Evolutionary conservation across 345 rosid species (phyloP).

Genomic region (Kernera saxatilis): DNA sequence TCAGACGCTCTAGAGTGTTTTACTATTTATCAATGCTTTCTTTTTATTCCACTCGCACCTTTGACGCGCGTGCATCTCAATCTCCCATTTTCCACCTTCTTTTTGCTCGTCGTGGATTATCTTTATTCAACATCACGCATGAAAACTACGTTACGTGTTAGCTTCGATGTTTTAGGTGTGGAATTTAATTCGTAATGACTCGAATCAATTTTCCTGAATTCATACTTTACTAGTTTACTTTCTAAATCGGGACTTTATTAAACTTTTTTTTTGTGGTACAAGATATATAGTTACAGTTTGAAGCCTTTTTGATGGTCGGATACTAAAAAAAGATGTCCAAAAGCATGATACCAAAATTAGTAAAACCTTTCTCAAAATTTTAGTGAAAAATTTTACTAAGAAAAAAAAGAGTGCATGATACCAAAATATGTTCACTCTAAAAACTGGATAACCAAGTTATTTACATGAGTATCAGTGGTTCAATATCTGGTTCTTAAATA

Average conservation of each 20-base stretch:
- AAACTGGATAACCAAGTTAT: no score
- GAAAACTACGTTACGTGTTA: conserved; percentile 23
- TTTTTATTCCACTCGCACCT: neutral
- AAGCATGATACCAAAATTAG: no score
- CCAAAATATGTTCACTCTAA: no score
- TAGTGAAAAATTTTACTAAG: no score
- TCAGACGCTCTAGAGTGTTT: conserved; percentile 37
- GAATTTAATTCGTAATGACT: conserved; percentile 4
- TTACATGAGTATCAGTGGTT: no score
- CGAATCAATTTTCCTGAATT: neutral
- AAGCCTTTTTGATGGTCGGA: no score
- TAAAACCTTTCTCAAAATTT: no score
- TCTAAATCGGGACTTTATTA: neutral
- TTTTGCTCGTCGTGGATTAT: neutral
- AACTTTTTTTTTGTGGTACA: no score
- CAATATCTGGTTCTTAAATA: no score
- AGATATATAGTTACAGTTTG: no score
- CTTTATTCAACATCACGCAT: conserved; percentile 19
- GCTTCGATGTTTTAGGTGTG: conserved; percentile 12
- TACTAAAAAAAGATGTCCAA: no score
- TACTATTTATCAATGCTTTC: conserved; percentile 12
- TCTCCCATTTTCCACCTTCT: neutral
- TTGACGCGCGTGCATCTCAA: neutral
- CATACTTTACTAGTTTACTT: conserved; percentile 2
- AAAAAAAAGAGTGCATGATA: no score